phyloP scores from a whole-genome alignment of 345 rosid species.

The thale cress (Arabidopsis thaliana) region TAIR10.1 NC_003076.8:6918001-6918500 shows the following conservation, averaged over 20 bases:
- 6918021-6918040: constrained; percentile 87
- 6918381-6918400: neutral
- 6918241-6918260: constrained; percentile 92
- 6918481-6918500: constrained; percentile 90
- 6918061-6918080: constrained; percentile 69
- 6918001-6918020: constrained; percentile 95
- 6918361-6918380: constrained; percentile 34
- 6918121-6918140: constrained; percentile 23
- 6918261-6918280: constrained; percentile 96
- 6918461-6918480: constrained; percentile 67
- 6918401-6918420: neutral
- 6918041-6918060: constrained; percentile 92
- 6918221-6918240: constrained; percentile 86
- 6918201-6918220: too few relatives aligned
- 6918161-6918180: constrained; percentile 71
- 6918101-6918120: constrained; percentile 19
- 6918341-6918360: constrained; percentile 83
- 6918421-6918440: constrained; percentile 6
- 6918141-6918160: constrained; percentile 14
- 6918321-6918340: constrained; percentile 88
- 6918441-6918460: constrained; percentile 9
- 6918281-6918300: constrained; percentile 89
- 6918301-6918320: constrained; percentile 90
- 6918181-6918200: constrained; percentile 98
- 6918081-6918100: constrained; percentile 20